These are phyloP conservation scores for Pestalotiopsis sp. DNA, from an alignment of 2,329 filamentous ascomycete species.

Conservation along the genomic window DNA sequence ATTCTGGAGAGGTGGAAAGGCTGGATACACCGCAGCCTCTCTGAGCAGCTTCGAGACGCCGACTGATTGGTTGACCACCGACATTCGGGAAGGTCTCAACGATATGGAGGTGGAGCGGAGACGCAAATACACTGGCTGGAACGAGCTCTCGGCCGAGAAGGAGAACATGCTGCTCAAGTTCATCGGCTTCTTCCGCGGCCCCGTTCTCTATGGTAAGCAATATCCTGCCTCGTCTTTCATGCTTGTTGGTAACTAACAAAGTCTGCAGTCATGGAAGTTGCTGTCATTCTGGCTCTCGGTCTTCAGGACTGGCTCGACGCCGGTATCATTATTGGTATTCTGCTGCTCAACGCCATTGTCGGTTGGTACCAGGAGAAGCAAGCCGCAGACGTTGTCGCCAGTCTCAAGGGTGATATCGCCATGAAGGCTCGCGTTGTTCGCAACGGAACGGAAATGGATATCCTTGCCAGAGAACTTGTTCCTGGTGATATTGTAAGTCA, in stretches of 20 bases:
- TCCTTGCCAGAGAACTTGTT: constrained; percentile 70
- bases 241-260: constrained; percentile 10
- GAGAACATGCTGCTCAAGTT: constrained; percentile 76
- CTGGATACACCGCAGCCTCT: constrained; percentile 24
- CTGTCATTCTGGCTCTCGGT: constrained; percentile 70
- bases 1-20: constrained; percentile 33
- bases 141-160: constrained; percentile 73
- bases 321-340: constrained; percentile 73
- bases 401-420: constrained; percentile 72
- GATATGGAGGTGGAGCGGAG: constrained; percentile 60
- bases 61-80: constrained; percentile 69
- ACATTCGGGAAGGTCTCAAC: constrained; percentile 65
- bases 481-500: constrained; percentile 67
- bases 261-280: constrained; percentile 67
- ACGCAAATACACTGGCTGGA: constrained; percentile 67
- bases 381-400: constrained; percentile 71
- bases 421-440: constrained; percentile 69
- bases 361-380: constrained; percentile 81
- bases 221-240: not conserved
- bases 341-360: constrained; percentile 69
- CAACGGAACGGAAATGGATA: constrained; percentile 64
- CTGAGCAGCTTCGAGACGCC: constrained; percentile 47
- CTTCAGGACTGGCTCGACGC: constrained; percentile 73
- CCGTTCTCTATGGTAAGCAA: constrained; percentile 71
- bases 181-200: constrained; percentile 73